Evolutionary conservation across 768 basidiomycete genomes (phyloP).

Genomic region (Macrolepiota dolichaula): DNA sequence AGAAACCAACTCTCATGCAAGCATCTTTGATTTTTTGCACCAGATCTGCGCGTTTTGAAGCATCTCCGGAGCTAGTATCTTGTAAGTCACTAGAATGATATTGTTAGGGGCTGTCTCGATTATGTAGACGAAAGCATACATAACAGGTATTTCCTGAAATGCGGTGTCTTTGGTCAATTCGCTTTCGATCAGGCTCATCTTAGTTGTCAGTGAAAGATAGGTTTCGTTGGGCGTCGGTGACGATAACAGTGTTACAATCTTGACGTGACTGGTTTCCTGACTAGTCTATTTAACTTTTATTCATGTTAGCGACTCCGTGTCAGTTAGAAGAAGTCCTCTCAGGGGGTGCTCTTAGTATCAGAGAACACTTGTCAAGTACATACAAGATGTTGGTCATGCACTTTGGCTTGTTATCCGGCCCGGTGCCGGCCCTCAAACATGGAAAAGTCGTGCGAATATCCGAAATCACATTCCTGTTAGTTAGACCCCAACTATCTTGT

Average conservation of each 20-base stretch:
- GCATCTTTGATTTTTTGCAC: slow-evolving; percentile 66
- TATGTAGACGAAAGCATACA: slow-evolving; percentile 23
- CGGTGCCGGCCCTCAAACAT: neutral
- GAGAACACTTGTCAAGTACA: too few species aligned
- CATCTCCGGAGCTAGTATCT: slow-evolving; percentile 33
- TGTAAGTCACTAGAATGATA: slow-evolving; percentile 38
- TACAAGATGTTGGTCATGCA: too few species aligned
- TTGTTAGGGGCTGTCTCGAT: neutral
- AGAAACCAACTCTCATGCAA: slow-evolving; percentile 81
- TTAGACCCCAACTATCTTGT: neutral
- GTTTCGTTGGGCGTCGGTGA: neutral
- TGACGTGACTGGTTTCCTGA: neutral
- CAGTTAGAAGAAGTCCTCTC: too few species aligned
- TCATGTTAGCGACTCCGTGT: too few species aligned
- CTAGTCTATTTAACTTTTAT: neutral
- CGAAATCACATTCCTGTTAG: neutral
- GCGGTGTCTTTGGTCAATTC: slow-evolving; percentile 14
- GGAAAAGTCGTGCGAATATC: neutral
- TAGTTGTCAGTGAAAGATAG: neutral
- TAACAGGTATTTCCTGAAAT: slow-evolving; percentile 36
- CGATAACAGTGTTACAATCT: neutral
- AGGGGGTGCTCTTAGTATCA: too few species aligned
- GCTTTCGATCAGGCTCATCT: slow-evolving; percentile 14
- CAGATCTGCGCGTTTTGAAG: slow-evolving; percentile 36
- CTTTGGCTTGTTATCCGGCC: neutral